Percentiles rank a stretch among this genome's conserved stretches.
These are phyloP conservation scores for Boletellus emodensis DNA, from an alignment of 768 basidiomycete genomes.

Conservation along the genomic window DNA sequence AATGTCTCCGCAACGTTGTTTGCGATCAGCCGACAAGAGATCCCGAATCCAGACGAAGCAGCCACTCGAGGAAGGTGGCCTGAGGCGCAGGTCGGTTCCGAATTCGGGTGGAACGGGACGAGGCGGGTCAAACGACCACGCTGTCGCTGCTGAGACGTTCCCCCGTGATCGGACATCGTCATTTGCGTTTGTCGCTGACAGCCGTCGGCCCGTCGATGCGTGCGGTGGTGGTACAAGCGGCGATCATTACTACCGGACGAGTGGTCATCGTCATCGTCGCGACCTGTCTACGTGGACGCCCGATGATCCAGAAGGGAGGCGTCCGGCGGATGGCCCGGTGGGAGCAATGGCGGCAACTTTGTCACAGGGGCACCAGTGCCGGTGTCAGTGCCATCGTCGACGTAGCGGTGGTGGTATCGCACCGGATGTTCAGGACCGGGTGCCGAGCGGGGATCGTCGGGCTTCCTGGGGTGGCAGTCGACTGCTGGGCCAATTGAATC, in stretches of 20 bases:
- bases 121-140: background rate
- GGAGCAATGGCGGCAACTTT: background rate
- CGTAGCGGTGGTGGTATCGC: too few species aligned
- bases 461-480: background rate
- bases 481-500: too few species aligned
- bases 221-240: too few species aligned
- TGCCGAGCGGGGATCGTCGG: background rate
- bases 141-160: background rate
- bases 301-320: background rate
- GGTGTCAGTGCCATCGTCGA: too few species aligned
- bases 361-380: background rate
- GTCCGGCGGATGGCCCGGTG: constrained; percentile 16
- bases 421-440: background rate
- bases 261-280: too few species aligned
- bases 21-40: background rate
- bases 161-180: background rate
- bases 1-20: background rate
- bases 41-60: background rate
- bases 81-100: background rate
- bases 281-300: background rate
- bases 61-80: background rate
- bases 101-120: background rate
- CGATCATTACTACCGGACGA: background rate
- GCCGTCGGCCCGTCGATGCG: background rate
- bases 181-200: background rate